These are phyloP conservation scores for Juncus effusus DNA, from an alignment of 176 grass and related monocot species.

Conservation along the genomic window DNA sequence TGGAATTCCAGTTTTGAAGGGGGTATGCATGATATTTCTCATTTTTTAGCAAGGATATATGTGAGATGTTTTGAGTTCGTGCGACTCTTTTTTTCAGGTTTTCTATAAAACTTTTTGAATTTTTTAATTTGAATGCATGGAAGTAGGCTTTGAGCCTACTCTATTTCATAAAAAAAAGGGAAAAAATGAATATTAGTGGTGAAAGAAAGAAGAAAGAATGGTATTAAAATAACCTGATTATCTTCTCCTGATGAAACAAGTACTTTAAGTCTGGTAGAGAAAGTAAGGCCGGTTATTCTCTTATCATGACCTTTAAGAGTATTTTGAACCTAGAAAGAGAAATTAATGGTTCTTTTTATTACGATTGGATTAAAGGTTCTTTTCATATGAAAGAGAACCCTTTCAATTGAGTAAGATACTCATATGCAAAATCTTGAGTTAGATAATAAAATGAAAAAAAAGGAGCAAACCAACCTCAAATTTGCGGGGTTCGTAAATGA, in stretches of 20 bases:
- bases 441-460: background rate
- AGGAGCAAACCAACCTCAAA: conserved; percentile 1
- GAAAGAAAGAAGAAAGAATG: background rate
- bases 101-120: too few species aligned
- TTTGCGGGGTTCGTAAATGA: conserved; percentile 1
- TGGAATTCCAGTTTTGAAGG: too few species aligned
- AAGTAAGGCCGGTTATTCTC: conserved; percentile 13
- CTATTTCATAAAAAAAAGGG: background rate
- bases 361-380: background rate
- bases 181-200: background rate
- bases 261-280: conserved; percentile 10
- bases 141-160: background rate
- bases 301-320: conserved; percentile 13
- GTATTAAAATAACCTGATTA: background rate
- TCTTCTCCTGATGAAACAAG: conserved; percentile 17
- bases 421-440: background rate
- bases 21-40: too few species aligned
- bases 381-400: background rate
- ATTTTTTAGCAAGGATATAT: too few species aligned
- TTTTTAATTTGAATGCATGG: background rate
- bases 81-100: background rate
- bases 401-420: background rate
- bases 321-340: conserved; percentile 7
- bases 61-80: background rate
- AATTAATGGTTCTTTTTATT: conserved; percentile 2